Percentiles rank a stretch among this genome's conserved stretches.
Evolutionary conservation across 2,329 filamentous ascomycete species (phyloP).

Genomic region (Pleoardoris graminearum): DNA sequence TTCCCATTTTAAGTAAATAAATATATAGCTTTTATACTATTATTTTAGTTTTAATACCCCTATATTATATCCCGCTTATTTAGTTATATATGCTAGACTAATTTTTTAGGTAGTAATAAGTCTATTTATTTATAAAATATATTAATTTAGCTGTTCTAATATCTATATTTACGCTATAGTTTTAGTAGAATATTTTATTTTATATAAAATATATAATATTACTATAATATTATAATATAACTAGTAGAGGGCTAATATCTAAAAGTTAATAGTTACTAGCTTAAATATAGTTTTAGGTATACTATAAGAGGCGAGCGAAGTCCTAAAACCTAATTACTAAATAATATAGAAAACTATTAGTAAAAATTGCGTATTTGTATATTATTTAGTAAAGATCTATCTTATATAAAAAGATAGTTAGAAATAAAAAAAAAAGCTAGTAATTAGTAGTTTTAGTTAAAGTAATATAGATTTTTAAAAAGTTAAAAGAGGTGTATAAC

Average conservation of each 20-base stretch:
- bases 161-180: constrained; percentile 13
- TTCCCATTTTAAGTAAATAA: too few relatives aligned
- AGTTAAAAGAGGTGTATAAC: constrained; percentile 12
- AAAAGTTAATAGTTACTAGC: constrained; percentile 7
- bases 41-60: neutral
- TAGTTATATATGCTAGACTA: constrained; percentile 4
- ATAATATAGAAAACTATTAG: constrained; percentile 9
- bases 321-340: constrained; percentile 11
- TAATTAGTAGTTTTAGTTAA: constrained; percentile 13
- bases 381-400: constrained; percentile 5
- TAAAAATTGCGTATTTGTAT: constrained; percentile 5
- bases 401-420: constrained; percentile 13
- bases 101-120: constrained; percentile 14
- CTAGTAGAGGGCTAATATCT: constrained; percentile 15
- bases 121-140: constrained; percentile 10
- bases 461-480: constrained; percentile 13
- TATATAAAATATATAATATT: constrained; percentile 16
- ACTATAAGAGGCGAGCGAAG: constrained; percentile 12
- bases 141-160: constrained; percentile 10
- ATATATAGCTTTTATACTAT: neutral
- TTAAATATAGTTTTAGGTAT: constrained; percentile 7
- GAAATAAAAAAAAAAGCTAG: constrained; percentile 13
- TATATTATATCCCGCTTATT: constrained; percentile 5
- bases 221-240: constrained; percentile 21
- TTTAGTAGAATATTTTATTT: constrained; percentile 16